A percentile compares a stretch with the other conserved stretches of the same genome.
These are phyloP conservation scores for Pichia rugopelliculosa DNA, from an alignment of 805 yeast species.

Conservation along the genomic window DNA sequence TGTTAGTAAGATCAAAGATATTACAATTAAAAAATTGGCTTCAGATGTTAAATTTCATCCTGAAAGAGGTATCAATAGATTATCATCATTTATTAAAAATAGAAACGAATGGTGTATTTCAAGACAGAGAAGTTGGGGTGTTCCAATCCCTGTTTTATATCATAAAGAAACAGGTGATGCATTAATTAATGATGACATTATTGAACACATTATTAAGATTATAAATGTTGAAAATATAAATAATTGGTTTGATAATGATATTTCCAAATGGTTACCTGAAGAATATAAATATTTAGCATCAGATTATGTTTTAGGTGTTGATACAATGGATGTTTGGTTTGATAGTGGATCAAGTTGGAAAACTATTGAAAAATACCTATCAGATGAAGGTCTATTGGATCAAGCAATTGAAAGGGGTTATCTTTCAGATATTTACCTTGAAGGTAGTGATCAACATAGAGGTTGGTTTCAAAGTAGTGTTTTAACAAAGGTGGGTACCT, in stretches of 20 bases:
- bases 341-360: slow-evolving; percentile 96
- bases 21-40: slow-evolving; percentile 50
- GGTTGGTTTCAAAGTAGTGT: slow-evolving; percentile 98
- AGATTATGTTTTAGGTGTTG: slow-evolving; percentile 58
- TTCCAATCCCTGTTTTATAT: slow-evolving; percentile 87
- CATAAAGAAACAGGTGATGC: slow-evolving; percentile 55
- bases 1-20: slow-evolving; percentile 61
- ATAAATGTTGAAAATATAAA: slow-evolving; percentile 60
- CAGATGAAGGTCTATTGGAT: slow-evolving; percentile 26
- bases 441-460: slow-evolving; percentile 97
- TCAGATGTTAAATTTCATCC: slow-evolving; percentile 67
- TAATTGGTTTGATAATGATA: slow-evolving; percentile 61
- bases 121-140: slow-evolving; percentile 96
- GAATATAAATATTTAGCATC: slow-evolving; percentile 34
- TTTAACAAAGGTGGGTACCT: slow-evolving; percentile 58
- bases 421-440: slow-evolving; percentile 80
- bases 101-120: slow-evolving; percentile 98
- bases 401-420: slow-evolving; percentile 31
- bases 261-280: slow-evolving; percentile 69
- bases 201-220: slow-evolving; percentile 48
- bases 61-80: slow-evolving; percentile 59
- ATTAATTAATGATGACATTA: slow-evolving; percentile 47
- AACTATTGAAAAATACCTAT: slow-evolving; percentile 37
- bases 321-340: slow-evolving; percentile 99
- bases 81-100: slow-evolving; percentile 61